Percentiles rank a stretch among this genome's conserved stretches.
Conservation (phyloP, 306 rosid genomes). For the Purshia tridentata region DNA sequence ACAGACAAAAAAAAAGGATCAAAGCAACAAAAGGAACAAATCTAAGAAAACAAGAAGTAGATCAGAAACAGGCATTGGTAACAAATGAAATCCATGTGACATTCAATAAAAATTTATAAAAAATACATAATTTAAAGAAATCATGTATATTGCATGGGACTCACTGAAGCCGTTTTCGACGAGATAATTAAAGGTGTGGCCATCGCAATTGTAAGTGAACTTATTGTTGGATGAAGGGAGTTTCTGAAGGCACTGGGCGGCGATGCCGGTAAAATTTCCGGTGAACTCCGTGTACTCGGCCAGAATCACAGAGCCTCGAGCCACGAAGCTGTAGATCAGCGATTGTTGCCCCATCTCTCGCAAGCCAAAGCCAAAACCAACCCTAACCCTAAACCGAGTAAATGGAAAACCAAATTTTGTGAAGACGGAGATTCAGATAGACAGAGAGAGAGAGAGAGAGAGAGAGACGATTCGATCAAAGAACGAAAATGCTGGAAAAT, state of each 20-base stretch:
- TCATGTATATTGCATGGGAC: slow-evolving; percentile 15
- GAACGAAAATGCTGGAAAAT: slow-evolving; percentile 28
- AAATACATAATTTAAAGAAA: slow-evolving; percentile 4
- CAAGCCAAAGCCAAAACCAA: slow-evolving; percentile 18
- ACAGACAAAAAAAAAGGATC: neutral
- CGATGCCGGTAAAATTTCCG: slow-evolving; percentile 73
- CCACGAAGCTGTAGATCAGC: slow-evolving; percentile 94
- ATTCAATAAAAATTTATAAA: neutral
- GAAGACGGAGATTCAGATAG: neutral
- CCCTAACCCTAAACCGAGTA: slow-evolving; percentile 15
- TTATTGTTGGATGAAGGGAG: slow-evolving; percentile 86
- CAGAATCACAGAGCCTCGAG: slow-evolving; percentile 78
- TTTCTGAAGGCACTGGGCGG: slow-evolving; percentile 91
- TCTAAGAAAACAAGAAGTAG: neutral
- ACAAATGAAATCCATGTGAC: neutral
- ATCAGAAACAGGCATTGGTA: neutral
- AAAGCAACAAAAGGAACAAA: neutral
- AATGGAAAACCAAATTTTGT: neutral
- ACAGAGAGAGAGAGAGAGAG: neutral
- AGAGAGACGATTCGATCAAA: slow-evolving; percentile 15
- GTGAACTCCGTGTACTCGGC: slow-evolving; percentile 82
- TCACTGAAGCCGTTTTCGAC: slow-evolving; percentile 84
- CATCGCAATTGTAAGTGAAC: slow-evolving; percentile 92
- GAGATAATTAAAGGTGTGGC: slow-evolving; percentile 96
- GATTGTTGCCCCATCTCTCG: slow-evolving; percentile 77